A percentile compares a stretch with the other conserved stretches of the same genome.
These are phyloP conservation scores for Backusella sp. DNA, from an alignment of 192 early-diverging fungal species.

Conservation along the genomic window DNA sequence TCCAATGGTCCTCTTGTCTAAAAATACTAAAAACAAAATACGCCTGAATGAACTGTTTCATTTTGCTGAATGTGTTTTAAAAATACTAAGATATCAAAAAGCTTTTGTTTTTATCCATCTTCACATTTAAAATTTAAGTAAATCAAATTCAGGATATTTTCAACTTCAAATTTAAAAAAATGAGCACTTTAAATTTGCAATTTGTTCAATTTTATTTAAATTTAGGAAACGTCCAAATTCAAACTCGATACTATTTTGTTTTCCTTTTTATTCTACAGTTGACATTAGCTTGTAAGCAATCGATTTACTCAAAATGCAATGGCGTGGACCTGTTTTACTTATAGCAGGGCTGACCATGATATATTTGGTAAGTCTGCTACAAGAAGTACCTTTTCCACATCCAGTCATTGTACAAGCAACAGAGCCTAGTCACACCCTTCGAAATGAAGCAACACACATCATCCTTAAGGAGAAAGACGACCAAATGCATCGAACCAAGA, in stretches of 20 bases:
- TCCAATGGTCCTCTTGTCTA: too few relatives aligned
- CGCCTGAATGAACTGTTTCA: too few relatives aligned
- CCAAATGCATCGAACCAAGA: conserved; percentile 29
- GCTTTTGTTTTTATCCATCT: too few relatives aligned
- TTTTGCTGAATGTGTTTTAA: too few relatives aligned
- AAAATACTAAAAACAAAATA: too few relatives aligned
- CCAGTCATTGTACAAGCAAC: conserved; percentile 18
- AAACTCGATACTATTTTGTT: background rate
- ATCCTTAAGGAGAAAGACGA: conserved; percentile 17
- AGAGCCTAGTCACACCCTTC: background rate
- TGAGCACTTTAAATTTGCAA: too few relatives aligned
- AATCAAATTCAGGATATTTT: too few relatives aligned
- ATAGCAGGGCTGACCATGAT: conserved; percentile 31
- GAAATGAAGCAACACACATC: conserved; percentile 8
- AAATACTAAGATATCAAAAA: too few relatives aligned
- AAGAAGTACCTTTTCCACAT: conserved; percentile 34
- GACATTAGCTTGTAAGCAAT: background rate
- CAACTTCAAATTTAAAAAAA: too few relatives aligned
- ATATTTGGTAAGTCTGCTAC: conserved; percentile 37
- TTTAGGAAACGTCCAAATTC: background rate
- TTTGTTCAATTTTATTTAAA: too few relatives aligned
- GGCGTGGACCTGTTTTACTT: conserved; percentile 35
- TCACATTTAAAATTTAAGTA: too few relatives aligned
- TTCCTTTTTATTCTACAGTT: background rate
- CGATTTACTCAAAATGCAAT: conserved; percentile 27